Conservation (phyloP, 163 green algal genomes). For the Trebouxia gelatinosa region DNA sequence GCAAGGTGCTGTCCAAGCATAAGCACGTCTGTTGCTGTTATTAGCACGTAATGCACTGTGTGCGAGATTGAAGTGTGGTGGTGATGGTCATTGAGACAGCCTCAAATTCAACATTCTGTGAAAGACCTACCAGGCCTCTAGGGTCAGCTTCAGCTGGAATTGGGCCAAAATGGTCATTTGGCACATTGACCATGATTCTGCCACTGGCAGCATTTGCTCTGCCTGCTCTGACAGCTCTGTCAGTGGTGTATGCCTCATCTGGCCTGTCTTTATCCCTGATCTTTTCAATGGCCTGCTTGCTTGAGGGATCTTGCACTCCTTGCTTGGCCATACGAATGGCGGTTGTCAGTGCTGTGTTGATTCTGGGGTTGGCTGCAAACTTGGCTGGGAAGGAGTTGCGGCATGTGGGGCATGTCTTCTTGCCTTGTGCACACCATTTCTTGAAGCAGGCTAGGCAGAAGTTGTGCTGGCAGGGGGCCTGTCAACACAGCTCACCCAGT, state of each 20-base stretch:
- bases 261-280: conserved; percentile 77
- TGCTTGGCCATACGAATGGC: conserved; percentile 82
- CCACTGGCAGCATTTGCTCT: conserved; percentile 83
- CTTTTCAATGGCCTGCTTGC: conserved; percentile 45
- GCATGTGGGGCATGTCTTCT: conserved; percentile 87
- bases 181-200: conserved; percentile 91
- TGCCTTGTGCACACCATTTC: conserved; percentile 70
- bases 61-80: too few relatives aligned
- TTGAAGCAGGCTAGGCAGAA: conserved; percentile 93
- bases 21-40: too few relatives aligned
- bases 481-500: conserved; percentile 29
- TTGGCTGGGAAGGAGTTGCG: conserved; percentile 66
- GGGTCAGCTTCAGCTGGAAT: conserved; percentile 90
- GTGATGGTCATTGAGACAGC: too few relatives aligned
- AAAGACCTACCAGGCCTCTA: conserved; percentile 59
- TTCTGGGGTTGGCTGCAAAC: conserved; percentile 78
- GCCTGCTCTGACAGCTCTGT: conserved; percentile 75
- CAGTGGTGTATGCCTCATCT: conserved; percentile 90
- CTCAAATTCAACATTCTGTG: too few relatives aligned
- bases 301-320: conserved; percentile 32
- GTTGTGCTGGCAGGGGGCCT: conserved; percentile 97
- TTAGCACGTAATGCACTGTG: too few relatives aligned
- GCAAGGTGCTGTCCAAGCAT: too few relatives aligned
- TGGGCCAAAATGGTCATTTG: conserved; percentile 91
- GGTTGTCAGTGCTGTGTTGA: conserved; percentile 85